Evolutionary conservation across 495 filamentous ascomycete species (phyloP).

Genomic region (Podospora fimiseda): DNA sequence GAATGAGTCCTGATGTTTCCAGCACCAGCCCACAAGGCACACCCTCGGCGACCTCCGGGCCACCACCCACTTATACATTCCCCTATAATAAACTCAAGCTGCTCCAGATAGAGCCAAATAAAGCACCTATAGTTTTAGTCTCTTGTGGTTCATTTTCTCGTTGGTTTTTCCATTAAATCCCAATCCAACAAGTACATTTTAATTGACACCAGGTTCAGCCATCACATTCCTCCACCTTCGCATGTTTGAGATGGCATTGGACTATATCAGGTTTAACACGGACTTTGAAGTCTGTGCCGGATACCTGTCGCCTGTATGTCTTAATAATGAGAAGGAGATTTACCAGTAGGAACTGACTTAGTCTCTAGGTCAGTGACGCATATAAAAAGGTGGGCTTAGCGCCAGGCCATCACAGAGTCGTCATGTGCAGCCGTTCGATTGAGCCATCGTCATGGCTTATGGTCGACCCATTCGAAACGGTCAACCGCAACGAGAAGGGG

Average conservation of each 20-base stretch:
- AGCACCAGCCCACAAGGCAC: too few relatives aligned
- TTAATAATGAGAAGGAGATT: too few relatives aligned
- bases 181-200: too few relatives aligned
- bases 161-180: too few relatives aligned
- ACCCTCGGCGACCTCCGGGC: background rate
- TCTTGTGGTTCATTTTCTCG: conserved; percentile 85
- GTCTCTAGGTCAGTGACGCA: conserved; percentile 61
- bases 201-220: too few relatives aligned
- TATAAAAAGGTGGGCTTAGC: conserved; percentile 91
- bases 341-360: too few relatives aligned
- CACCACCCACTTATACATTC: conserved; percentile 55
- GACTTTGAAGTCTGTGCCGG: conserved; percentile 81
- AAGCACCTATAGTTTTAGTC: conserved; percentile 75
- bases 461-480: conserved; percentile 68
- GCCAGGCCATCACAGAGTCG: conserved; percentile 33
- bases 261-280: conserved; percentile 71
- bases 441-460: conserved; percentile 74
- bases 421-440: conserved; percentile 74
- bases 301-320: conserved; percentile 61
- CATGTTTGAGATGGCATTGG: conserved; percentile 89
- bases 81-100: conserved; percentile 63
- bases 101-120: conserved; percentile 59
- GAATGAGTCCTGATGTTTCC: conserved; percentile 1
- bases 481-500: conserved; percentile 45
- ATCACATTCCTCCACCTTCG: conserved; percentile 83